phyloP scores from a whole-genome alignment of 2,329 filamentous ascomycete species.

The Fusarium musae region DNA sequence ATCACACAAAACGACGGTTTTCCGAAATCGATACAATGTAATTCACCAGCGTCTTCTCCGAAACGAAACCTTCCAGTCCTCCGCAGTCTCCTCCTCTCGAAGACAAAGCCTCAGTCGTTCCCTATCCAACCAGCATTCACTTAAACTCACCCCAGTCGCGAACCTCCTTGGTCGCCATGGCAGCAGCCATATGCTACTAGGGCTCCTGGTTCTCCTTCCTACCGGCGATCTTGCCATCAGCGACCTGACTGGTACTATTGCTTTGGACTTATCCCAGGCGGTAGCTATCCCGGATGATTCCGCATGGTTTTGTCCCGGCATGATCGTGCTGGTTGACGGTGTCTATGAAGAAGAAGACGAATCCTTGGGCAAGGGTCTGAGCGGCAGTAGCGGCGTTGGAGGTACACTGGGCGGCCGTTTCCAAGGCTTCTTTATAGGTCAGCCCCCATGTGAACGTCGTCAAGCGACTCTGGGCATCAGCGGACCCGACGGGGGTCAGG shows the following conservation, averaged over 20 bases:
- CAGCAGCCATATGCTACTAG: constrained; percentile 85
- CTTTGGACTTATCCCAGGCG: constrained; percentile 83
- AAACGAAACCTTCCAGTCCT: constrained; percentile 92
- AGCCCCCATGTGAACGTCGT: constrained; percentile 89
- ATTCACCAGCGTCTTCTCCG: constrained; percentile 91
- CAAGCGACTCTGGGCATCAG: constrained; percentile 80
- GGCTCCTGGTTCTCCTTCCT: constrained; percentile 82
- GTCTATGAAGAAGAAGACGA: constrained; percentile 95
- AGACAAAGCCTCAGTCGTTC: constrained; percentile 66
- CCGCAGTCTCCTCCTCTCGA: constrained; percentile 73
- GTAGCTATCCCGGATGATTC: constrained; percentile 85
- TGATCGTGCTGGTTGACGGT: constrained; percentile 94
- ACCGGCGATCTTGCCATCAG: constrained; percentile 85
- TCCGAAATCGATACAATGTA: constrained; percentile 90
- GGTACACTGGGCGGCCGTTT: constrained; percentile 94
- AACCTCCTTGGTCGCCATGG: constrained; percentile 82
- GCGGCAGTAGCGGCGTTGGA: constrained; percentile 83
- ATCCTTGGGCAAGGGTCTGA: constrained; percentile 74
- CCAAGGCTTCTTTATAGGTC: constrained; percentile 88
- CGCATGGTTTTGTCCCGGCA: constrained; percentile 93
- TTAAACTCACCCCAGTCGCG: constrained; percentile 89
- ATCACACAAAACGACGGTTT: constrained; percentile 84
- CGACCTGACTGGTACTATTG: constrained; percentile 89
- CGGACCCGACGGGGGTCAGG: constrained; percentile 65
- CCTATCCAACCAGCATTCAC: constrained; percentile 73